A percentile compares a stretch with the other conserved stretches of the same genome.
Evolutionary conservation across 148 eudicot genomes (phyloP).

Genomic region (Chenopodium album): DNA sequence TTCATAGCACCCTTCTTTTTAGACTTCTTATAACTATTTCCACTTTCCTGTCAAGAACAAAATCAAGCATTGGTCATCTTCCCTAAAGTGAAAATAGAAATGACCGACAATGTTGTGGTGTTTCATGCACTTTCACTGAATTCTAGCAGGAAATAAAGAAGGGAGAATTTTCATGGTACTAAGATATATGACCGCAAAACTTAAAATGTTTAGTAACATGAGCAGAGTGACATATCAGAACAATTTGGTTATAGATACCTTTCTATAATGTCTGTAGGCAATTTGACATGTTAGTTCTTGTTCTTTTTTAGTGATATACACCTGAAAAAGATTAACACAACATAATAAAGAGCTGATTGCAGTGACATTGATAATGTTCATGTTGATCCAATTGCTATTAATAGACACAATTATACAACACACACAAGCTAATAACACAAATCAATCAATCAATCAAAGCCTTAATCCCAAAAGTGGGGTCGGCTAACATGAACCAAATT

Average conservation of each 20-base stretch:
- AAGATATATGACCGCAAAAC: not conserved
- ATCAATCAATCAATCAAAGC: no score
- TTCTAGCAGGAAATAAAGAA: not conserved
- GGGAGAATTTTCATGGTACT: not conserved
- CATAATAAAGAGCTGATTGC: not conserved
- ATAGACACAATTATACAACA: not conserved
- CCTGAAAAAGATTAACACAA: constrained; percentile 42
- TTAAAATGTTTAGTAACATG: not conserved
- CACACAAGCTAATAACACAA: not conserved
- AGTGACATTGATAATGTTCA: not conserved
- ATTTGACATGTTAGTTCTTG: constrained; percentile 69
- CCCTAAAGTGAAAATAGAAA: not conserved
- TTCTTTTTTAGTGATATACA: constrained; percentile 67
- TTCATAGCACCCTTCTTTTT: constrained; percentile 44
- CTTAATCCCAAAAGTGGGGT: no score
- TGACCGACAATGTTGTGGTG: no score
- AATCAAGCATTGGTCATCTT: not conserved
- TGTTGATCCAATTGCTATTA: not conserved
- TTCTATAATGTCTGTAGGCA: constrained; percentile 71
- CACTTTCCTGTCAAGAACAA: constrained; percentile 58
- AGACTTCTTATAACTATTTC: constrained; percentile 45
- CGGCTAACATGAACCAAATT: no score
- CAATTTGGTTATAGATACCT: constrained; percentile 42
- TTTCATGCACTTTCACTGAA: not conserved
- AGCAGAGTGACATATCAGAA: not conserved